Evolutionary conservation across 148 eudicot species (phyloP), one percentile per base, ranked within the genome.

Genomic region (Cornus kousa): DNA sequence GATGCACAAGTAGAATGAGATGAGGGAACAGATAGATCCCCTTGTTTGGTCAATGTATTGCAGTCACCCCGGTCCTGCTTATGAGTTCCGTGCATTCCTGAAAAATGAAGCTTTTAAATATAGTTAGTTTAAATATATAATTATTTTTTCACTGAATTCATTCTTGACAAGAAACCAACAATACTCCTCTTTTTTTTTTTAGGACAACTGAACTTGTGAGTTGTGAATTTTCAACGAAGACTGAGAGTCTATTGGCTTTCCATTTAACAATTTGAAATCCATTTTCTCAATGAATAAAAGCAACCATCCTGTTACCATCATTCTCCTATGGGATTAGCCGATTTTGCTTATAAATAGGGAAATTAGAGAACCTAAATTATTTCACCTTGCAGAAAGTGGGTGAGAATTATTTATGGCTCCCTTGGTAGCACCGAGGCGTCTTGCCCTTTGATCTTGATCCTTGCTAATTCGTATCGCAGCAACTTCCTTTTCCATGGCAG

Each of bases 401-500:
- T 78, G 87, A 87, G 87, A 72, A 37, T 90, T 91, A 85, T 84
- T 86, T 68, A 86, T 79, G 16, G 85, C 83, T 64, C 86, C 93
- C 74, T 91, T 84, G 53, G 90, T 80, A 73, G 88, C 80, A 85
- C 90, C 85, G 76, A 82, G 55, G 71, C 94, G 91, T 40, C 89
- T 79, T 37, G 82, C 75, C 71, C 86, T 86, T 77, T 81, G 97
- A 67, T 93, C 93, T 60, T 66, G 92, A 50, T 90, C 96, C 75
- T 88, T 95, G 78, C 80, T 85, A 69, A 48, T 71, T 40, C 94
- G 92, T 77, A 91, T 83, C 1, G 97, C 88, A 75, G 90, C 77
- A 71, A 95, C 85, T 85, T 95, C 97, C 82, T 95, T 95, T 67
- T 93, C 98, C 98, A 91, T 91, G 9, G 93, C 87, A 71, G 92